Percentiles rank a stretch among this genome's conserved stretches.
phyloP scores from a whole-genome alignment of 129 eudicot genomes.

The Arctium lappa region DNA sequence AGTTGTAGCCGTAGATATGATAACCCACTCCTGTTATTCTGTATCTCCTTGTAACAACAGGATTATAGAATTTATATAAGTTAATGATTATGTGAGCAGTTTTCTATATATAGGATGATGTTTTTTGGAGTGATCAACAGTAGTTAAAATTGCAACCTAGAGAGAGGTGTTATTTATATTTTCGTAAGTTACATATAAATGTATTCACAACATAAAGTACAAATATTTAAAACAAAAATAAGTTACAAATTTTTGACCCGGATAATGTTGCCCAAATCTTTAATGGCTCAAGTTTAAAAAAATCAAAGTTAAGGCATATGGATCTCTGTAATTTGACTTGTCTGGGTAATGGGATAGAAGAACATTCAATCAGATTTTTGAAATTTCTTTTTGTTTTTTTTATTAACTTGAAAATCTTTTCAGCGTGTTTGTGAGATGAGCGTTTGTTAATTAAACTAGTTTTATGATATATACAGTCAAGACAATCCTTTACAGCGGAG shows the following conservation, averaged over 20 bases:
- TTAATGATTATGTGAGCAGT: neutral
- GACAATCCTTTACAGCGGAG: constrained; percentile 53
- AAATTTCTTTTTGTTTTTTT: too few relatives aligned
- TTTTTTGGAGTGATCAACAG: neutral
- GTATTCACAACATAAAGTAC: neutral
- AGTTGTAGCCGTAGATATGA: too few relatives aligned
- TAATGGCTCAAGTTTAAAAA: neutral
- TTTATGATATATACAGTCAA: constrained; percentile 36
- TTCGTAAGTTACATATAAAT: neutral
- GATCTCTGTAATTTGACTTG: too few relatives aligned
- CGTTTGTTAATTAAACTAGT: neutral
- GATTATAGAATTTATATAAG: neutral
- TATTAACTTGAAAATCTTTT: neutral
- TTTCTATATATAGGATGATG: neutral
- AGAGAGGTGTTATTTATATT: neutral
- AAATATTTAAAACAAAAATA: neutral
- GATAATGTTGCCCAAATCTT: neutral
- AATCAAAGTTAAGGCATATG: too few relatives aligned
- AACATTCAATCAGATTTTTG: too few relatives aligned
- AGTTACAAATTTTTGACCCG: neutral
- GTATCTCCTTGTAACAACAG: too few relatives aligned
- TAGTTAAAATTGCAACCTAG: neutral
- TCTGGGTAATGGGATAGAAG: neutral
- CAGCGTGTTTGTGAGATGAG: neutral
- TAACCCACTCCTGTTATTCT: too few relatives aligned